These are phyloP conservation scores for Penicillium angulare DNA, from an alignment of 495 filamentous ascomycete species.

Conservation along the genomic window DNA sequence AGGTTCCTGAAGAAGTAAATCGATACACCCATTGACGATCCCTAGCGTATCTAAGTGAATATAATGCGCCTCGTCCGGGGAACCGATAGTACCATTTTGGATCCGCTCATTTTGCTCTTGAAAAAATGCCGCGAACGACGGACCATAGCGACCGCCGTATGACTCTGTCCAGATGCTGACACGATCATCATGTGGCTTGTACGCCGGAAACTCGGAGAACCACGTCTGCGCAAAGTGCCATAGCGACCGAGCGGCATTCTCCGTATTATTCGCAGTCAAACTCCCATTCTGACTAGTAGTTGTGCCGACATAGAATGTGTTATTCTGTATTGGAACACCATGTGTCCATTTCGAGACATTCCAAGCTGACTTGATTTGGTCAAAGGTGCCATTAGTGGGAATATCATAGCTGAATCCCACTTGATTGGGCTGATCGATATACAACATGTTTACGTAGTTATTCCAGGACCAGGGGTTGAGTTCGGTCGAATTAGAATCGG, in stretches of 20 bases:
- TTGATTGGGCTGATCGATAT: constrained; percentile 63
- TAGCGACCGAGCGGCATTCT: constrained; percentile 51
- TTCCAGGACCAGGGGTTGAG: constrained; percentile 60
- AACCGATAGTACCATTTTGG: constrained; percentile 34
- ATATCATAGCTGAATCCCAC: constrained; percentile 60
- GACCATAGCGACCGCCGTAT: constrained; percentile 69
- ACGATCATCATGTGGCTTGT: constrained; percentile 53
- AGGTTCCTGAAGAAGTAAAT: constrained; percentile 65
- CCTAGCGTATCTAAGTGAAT: constrained; percentile 51
- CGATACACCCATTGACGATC: constrained; percentile 73
- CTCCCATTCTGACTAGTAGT: constrained; percentile 48
- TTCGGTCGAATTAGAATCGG: constrained; percentile 49
- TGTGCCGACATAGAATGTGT: constrained; percentile 61
- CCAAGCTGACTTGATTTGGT: constrained; percentile 35
- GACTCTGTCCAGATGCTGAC: constrained; percentile 57
- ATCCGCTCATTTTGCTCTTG: constrained; percentile 62
- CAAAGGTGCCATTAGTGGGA: constrained; percentile 42
- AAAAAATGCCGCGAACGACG: constrained; percentile 62
- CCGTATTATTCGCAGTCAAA: constrained; percentile 49
- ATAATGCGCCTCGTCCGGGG: constrained; percentile 27
- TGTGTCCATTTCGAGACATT: constrained; percentile 33
- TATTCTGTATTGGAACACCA: constrained; percentile 53
- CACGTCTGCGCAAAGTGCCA: constrained; percentile 61
- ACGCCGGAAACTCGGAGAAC: constrained; percentile 54
- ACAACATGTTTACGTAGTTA: constrained; percentile 62